Evolutionary conservation across 106 monocot genomes (phyloP).

Genomic region (Allium sativum): DNA sequence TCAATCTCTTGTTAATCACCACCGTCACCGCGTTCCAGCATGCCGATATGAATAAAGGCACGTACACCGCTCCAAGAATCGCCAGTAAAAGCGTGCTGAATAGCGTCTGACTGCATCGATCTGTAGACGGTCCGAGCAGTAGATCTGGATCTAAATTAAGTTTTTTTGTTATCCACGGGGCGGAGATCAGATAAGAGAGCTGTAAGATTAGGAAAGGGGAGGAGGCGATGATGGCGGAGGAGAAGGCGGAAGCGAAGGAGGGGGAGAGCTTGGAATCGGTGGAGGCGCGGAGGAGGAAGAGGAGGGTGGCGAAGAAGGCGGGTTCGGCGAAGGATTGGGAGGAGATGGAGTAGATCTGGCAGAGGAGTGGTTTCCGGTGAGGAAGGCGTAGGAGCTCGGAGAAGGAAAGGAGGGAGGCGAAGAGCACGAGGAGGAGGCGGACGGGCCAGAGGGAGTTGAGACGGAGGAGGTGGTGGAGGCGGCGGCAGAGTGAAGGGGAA

Average conservation of each 20-base stretch:
- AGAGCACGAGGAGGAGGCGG: slow-evolving; percentile 10
- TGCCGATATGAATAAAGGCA: slow-evolving; percentile 15
- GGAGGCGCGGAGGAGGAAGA: slow-evolving; percentile 20
- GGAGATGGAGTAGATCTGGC: background rate
- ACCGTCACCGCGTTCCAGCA: slow-evolving; percentile 11
- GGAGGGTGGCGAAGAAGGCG: slow-evolving; percentile 14
- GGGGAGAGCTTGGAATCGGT: background rate
- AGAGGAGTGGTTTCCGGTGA: background rate
- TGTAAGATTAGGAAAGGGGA: slow-evolving; percentile 5
- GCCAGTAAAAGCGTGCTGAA: slow-evolving; percentile 13
- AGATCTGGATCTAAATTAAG: background rate
- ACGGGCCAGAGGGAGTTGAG: slow-evolving; percentile 12
- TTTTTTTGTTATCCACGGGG: background rate
- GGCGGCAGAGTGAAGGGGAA: background rate
- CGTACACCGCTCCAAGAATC: slow-evolving; percentile 4
- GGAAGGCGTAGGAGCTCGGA: background rate
- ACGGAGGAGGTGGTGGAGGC: slow-evolving; percentile 2
- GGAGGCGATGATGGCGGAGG: background rate
- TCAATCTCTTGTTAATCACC: slow-evolving; percentile 13
- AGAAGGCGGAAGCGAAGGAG: slow-evolving; percentile 1
- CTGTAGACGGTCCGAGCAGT: background rate
- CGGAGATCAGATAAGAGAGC: background rate
- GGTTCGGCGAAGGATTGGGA: slow-evolving; percentile 14
- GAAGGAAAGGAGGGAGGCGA: slow-evolving; percentile 8
- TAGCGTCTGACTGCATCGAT: slow-evolving; percentile 3